These are phyloP conservation scores for Gracilaria domingensis DNA, from an alignment of 23 red algal genomes.

Conservation along the genomic window DNA sequence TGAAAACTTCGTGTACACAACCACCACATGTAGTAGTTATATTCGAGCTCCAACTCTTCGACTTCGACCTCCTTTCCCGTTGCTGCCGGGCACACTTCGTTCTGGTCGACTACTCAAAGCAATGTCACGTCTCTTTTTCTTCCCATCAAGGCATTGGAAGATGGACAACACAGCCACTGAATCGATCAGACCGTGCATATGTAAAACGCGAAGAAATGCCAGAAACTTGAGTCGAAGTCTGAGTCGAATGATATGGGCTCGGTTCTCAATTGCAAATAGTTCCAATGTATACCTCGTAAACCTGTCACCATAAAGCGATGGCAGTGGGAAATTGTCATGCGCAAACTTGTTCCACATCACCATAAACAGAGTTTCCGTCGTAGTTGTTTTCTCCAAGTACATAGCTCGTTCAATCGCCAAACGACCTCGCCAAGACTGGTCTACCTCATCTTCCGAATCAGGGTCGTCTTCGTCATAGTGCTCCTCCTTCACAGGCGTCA, in stretches of 20 bases:
- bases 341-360: constrained; percentile 77
- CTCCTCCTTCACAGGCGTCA: constrained; percentile 55
- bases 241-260: constrained; percentile 32
- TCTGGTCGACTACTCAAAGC: constrained; percentile 54
- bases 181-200: constrained; percentile 69
- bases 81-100: not conserved
- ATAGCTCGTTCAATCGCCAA: constrained; percentile 40
- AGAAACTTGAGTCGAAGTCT: constrained; percentile 60
- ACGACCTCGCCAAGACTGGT: constrained; percentile 61
- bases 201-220: constrained; percentile 45
- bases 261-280: constrained; percentile 62
- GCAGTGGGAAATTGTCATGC: constrained; percentile 57
- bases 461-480: constrained; percentile 70
- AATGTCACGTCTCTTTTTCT: constrained; percentile 65
- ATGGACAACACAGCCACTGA: constrained; percentile 53
- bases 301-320: constrained; percentile 54
- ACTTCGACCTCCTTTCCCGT: constrained; percentile 13
- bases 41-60: not conserved
- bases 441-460: constrained; percentile 77
- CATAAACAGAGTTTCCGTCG: constrained; percentile 64
- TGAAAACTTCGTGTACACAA: not conserved
- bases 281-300: constrained; percentile 66
- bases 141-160: constrained; percentile 66
- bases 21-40: not conserved
- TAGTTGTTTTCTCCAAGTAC: constrained; percentile 45